Evolutionary conservation across 345 rosid genomes (phyloP).

Genomic region (Lagerstroemia speciosa): DNA sequence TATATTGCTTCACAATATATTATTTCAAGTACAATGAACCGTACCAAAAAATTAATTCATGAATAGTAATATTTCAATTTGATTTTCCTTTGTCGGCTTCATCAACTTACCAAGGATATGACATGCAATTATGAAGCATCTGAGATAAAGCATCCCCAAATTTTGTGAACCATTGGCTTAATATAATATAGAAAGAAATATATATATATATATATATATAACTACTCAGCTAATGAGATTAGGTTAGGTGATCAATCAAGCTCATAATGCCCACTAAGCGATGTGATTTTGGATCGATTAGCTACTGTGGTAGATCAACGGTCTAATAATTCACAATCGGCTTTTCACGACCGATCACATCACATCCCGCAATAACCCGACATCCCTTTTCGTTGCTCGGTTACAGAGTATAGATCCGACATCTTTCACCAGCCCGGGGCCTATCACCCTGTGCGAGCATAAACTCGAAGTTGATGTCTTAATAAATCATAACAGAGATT

Average conservation of each 20-base stretch:
- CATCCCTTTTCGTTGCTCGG: background rate
- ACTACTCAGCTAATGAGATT: constrained; percentile 4
- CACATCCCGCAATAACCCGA: background rate
- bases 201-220: too few relatives aligned
- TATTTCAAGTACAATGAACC: background rate
- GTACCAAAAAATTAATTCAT: background rate
- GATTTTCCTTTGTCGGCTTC: background rate
- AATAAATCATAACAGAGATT: background rate
- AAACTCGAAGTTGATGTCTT: background rate
- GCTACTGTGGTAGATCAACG: background rate
- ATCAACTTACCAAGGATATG: background rate
- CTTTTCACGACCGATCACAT: background rate
- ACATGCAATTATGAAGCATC: background rate
- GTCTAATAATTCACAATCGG: background rate
- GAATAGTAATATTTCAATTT: background rate
- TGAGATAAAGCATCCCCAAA: background rate
- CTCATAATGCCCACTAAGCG: constrained; percentile 2
- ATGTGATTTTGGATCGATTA: background rate
- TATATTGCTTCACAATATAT: background rate
- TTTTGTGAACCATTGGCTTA: constrained; percentile 1
- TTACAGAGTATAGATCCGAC: background rate
- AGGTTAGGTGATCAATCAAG: constrained; percentile 8
- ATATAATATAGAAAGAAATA: too few relatives aligned
- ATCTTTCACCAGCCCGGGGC: background rate
- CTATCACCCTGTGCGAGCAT: background rate